Percentiles rank a stretch among this genome's conserved stretches.
These are phyloP conservation scores for Gastrolobium bilobum DNA, from an alignment of 306 rosid species.

Conservation along the genomic window DNA sequence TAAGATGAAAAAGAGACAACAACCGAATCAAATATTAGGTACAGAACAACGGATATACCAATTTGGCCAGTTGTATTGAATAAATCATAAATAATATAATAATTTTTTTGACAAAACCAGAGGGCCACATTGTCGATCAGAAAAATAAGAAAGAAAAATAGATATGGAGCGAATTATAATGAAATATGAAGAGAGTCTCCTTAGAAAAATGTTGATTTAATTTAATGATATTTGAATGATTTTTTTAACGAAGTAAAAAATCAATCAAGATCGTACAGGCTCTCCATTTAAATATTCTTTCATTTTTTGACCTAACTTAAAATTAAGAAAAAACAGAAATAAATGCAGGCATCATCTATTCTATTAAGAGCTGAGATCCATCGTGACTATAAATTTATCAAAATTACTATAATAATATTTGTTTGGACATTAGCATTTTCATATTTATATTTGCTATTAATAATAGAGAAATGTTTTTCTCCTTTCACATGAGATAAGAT, in stretches of 20 bases:
- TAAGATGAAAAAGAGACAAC: slow-evolving; percentile 22
- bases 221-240: not conserved
- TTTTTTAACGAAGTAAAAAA: not conserved
- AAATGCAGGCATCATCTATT: not conserved
- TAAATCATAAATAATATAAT: not conserved
- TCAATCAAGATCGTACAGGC: not conserved
- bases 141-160: not conserved
- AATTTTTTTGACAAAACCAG: not conserved
- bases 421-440: not conserved
- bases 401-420: not conserved
- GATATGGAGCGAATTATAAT: not conserved
- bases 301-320: not conserved
- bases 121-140: not conserved
- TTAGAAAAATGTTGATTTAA: not conserved
- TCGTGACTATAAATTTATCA: not conserved
- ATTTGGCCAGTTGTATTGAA: slow-evolving; percentile 10
- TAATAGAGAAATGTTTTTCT: no score
- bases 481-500: no score
- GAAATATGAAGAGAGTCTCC: not conserved
- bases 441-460: not conserved
- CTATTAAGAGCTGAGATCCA: not conserved
- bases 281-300: not conserved
- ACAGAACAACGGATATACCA: not conserved
- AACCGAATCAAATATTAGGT: slow-evolving; percentile 25
- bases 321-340: not conserved